phyloP scores from a whole-genome alignment of 192 early-diverging fungal species.

The Paraglomus brasilianum region DNA sequence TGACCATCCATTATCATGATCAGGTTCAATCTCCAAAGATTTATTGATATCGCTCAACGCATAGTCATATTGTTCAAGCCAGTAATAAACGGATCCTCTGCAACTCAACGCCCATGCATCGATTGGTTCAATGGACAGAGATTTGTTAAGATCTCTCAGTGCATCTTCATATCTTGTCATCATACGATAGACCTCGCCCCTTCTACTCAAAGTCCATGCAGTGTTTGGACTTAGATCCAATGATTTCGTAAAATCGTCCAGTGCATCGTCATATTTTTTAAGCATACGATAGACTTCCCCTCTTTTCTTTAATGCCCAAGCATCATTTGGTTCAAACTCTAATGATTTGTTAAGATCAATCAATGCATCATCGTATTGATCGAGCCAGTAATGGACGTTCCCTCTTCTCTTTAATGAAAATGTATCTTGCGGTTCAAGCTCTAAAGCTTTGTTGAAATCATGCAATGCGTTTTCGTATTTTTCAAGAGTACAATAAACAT shows the following conservation, averaged over 20 bases:
- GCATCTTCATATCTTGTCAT: background rate
- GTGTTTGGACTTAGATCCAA: constrained; percentile 1
- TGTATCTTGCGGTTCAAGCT: background rate
- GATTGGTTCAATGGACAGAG: constrained; percentile 4
- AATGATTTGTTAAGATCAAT: too few species aligned
- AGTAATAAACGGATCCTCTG: constrained; percentile 1
- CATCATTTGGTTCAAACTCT: too few species aligned
- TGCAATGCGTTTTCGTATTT: background rate
- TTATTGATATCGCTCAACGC: background rate
- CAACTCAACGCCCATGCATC: constrained; percentile 1
- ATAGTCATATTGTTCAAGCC: background rate
- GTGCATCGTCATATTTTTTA: background rate
- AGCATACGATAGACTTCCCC: constrained; percentile 14
- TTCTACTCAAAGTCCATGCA: constrained; percentile 10
- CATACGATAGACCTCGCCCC: background rate
- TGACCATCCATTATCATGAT: background rate
- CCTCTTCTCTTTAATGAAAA: too few species aligned
- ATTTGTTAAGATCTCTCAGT: background rate
- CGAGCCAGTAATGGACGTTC: too few species aligned
- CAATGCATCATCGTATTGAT: too few species aligned
- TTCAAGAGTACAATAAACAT: background rate
- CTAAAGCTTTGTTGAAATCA: background rate
- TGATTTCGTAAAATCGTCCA: constrained; percentile 1
- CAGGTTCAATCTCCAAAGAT: background rate
- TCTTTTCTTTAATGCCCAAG: background rate